Base-by-base conservation (phyloP, 176 grass and related monocot genomes). In the barley (Hordeum vulgare) region DNA sequence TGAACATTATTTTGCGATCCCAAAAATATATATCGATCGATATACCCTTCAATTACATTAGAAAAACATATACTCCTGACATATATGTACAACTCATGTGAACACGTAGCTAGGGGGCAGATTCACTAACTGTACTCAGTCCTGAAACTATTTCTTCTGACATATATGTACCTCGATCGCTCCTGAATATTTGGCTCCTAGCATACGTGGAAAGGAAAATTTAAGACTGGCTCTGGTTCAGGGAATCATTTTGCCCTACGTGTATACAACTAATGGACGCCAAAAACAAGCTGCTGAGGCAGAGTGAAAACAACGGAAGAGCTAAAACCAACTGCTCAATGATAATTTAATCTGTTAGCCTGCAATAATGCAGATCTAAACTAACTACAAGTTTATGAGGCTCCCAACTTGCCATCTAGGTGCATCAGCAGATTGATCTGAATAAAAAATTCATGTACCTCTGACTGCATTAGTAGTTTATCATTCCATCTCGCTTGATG, bases 181-280 rank as follows among this genome's bases (percentile, higher is more conserved):
- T 15, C 47, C 6, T 80, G 20, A 36, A 20, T 63, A 70, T 8
- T 58, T 70, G 31, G 45, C 64, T 81, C 45, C 23, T 23, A 61
- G n/a, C 56, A 21, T 24, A 73, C 18, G 9, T 26, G 21, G 44
- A 39, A 44, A 67, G 0, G 35, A 9, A 49, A 76, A 28, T 12
- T 5, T 77, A 64, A 57, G 54, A 77, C 83, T 29, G 25, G 17
- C 45, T 49, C 41, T 49, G 70, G 70, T 73, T 65, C 35, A 78
- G 73, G 71, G 78, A 90, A 86, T 86, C 73, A 65, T 83, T 83
- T 78, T 74, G 66, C 47, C 88, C 61, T 68, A 79, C 74, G 74
- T 90, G 84, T 61, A 79, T 31, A 80, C 74, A 79, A 79, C 88
- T 51, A 83, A 75, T 90, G 74, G 20, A 74, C 65, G 10, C 61